These are phyloP conservation scores for Paraglomus brasilianum DNA, from an alignment of 192 early-diverging fungal species.

Conservation along the genomic window DNA sequence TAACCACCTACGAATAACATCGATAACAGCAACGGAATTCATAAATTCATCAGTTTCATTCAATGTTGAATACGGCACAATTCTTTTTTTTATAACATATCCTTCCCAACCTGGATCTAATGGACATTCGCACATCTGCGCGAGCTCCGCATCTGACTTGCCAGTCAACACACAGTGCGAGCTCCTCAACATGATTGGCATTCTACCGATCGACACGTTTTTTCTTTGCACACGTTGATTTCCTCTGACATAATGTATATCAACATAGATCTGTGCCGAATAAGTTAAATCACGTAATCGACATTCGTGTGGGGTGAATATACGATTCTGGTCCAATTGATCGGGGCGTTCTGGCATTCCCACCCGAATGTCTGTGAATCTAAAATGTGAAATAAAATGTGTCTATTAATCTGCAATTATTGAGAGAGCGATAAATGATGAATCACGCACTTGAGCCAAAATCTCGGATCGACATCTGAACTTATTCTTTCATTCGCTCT, in stretches of 20 bases:
- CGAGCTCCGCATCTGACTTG: conserved; percentile 80
- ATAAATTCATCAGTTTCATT: not conserved
- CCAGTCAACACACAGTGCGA: conserved; percentile 79
- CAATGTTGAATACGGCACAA: conserved; percentile 9
- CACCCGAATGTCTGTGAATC: conserved; percentile 86
- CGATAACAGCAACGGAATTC: conserved; percentile 4
- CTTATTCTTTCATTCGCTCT: conserved; percentile 86
- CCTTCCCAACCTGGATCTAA: conserved; percentile 79
- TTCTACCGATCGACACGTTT: conserved; percentile 81
- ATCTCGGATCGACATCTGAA: conserved; percentile 90
- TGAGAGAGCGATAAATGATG: not conserved
- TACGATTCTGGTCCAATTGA: conserved; percentile 54
- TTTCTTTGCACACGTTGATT: conserved; percentile 76
- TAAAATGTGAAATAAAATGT: conserved; percentile 28
- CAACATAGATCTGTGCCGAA: conserved; percentile 86
- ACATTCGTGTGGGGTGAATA: conserved; percentile 93
- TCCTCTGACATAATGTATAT: conserved; percentile 89
- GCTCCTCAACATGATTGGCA: conserved; percentile 96
- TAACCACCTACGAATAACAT: conserved; percentile 89
- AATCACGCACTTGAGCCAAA: conserved; percentile 77
- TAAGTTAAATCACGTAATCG: conserved; percentile 95
- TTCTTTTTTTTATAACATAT: not conserved
- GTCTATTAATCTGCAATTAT: not conserved
- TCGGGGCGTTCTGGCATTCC: conserved; percentile 80
- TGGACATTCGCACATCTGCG: conserved; percentile 89